Percentiles rank a stretch among this genome's conserved stretches.
These are phyloP conservation scores for Xylaria polymorpha DNA, from an alignment of 2,329 filamentous ascomycete species.

Conservation along the genomic window DNA sequence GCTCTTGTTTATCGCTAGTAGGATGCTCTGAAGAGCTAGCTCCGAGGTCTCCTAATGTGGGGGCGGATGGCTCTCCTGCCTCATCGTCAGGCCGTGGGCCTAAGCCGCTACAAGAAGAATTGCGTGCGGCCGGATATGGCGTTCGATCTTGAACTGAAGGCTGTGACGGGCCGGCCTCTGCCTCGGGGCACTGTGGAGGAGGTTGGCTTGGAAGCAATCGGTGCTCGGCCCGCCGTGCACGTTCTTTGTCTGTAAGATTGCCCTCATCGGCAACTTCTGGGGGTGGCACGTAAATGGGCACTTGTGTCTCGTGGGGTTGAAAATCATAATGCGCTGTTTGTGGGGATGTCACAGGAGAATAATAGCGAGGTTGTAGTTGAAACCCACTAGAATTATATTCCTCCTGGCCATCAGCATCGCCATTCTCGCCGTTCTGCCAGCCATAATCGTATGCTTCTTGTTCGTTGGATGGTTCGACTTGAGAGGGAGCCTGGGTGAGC, in stretches of 20 bases:
- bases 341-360: constrained; percentile 44
- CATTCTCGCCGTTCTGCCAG: constrained; percentile 50
- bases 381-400: constrained; percentile 39
- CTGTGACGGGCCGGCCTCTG: constrained; percentile 58
- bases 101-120: neutral
- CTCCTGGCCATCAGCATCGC: constrained; percentile 43
- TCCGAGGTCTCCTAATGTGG: constrained; percentile 59
- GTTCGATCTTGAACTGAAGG: constrained; percentile 39
- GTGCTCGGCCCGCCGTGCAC: constrained; percentile 79
- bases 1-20: constrained; percentile 77
- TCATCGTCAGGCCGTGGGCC: neutral
- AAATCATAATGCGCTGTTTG: constrained; percentile 52
- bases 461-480: constrained; percentile 34
- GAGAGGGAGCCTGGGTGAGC: constrained; percentile 41
- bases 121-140: neutral
- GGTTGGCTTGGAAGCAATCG: constrained; percentile 85
- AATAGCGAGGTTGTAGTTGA: constrained; percentile 44
- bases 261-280: constrained; percentile 71
- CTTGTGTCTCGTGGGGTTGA: constrained; percentile 49
- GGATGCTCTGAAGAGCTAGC: constrained; percentile 45
- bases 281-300: constrained; percentile 67
- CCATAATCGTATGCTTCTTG: constrained; percentile 45
- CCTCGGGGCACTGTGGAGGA: constrained; percentile 54
- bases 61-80: constrained; percentile 55
- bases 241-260: constrained; percentile 82